phyloP scores from a whole-genome alignment of 2,329 filamentous ascomycete species.

The Hymenoscyphus scutula region DNA sequence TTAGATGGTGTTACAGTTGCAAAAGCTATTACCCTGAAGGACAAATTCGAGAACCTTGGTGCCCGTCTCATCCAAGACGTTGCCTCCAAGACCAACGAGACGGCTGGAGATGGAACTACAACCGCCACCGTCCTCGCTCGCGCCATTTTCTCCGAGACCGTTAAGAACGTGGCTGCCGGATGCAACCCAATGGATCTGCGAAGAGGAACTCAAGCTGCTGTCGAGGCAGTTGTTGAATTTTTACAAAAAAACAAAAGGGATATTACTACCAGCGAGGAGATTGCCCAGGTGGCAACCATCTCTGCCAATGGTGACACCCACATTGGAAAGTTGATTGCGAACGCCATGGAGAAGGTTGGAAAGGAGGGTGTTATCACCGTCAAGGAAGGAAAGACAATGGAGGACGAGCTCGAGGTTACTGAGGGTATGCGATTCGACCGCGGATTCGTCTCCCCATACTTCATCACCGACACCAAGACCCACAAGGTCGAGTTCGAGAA shows the following conservation, averaged over 20 bases:
- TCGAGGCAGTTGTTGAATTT: constrained; percentile 91
- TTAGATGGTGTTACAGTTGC: constrained; percentile 85
- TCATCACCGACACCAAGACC: constrained; percentile 98
- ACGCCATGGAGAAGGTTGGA: constrained; percentile 99
- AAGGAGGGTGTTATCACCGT: constrained; percentile 99
- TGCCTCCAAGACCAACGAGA: constrained; percentile 98
- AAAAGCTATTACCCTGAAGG: constrained; percentile 87
- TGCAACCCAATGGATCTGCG: constrained; percentile 99
- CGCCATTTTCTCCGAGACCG: constrained; percentile 98
- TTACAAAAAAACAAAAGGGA: constrained; percentile 95
- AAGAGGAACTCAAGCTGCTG: constrained; percentile 93
- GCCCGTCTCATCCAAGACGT: constrained; percentile 96
- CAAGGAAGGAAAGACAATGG: constrained; percentile 98
- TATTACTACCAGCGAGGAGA: constrained; percentile 95
- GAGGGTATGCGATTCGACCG: constrained; percentile 99
- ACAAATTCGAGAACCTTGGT: constrained; percentile 99
- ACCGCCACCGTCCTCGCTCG: constrained; percentile 95
- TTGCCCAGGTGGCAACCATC: constrained; percentile 97
- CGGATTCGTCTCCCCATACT: constrained; percentile 97
- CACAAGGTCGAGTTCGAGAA: constrained; percentile 99
- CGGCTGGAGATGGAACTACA: constrained; percentile 97
- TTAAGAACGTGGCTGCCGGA: constrained; percentile 98
- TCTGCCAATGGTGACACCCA: constrained; percentile 95
- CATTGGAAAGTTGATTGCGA: constrained; percentile 93
- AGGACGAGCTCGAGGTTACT: constrained; percentile 96